These are phyloP conservation scores for Ceratocystis harringtonii DNA, from an alignment of 2,329 filamentous ascomycete species.

Conservation along the genomic window DNA sequence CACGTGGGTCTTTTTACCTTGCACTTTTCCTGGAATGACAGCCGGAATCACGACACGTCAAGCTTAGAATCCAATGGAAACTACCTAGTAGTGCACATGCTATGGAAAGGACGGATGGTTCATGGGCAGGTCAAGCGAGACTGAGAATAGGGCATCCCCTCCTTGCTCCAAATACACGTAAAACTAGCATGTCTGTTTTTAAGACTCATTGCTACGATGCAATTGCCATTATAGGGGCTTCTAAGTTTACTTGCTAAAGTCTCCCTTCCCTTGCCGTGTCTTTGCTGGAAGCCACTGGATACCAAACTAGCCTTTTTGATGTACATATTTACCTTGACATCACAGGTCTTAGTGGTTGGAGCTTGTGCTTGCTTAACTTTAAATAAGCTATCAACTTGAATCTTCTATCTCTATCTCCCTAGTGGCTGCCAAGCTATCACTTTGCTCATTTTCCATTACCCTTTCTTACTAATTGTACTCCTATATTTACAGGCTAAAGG, in stretches of 20 bases:
- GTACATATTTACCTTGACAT: not conserved
- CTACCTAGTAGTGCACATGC: not conserved
- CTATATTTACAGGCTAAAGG: constrained; percentile 58
- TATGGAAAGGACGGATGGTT: not conserved
- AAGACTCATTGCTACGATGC: not conserved
- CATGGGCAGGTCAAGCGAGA: not conserved
- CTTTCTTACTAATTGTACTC: constrained; percentile 21
- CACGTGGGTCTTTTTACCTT: not conserved
- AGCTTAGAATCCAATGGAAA: not conserved
- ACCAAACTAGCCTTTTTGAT: not conserved
- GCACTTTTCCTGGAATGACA: not conserved
- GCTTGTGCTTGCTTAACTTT: not conserved
- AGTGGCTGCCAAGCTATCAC: not conserved
- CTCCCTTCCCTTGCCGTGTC: not conserved
- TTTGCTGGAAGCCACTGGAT: not conserved
- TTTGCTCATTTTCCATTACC: constrained; percentile 6
- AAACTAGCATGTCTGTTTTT: not conserved
- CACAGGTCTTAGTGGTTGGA: not conserved
- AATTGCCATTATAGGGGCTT: not conserved
- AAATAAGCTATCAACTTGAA: not conserved
- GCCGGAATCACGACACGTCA: not conserved
- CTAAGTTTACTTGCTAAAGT: not conserved
- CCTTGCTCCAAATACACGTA: not conserved
- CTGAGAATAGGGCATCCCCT: not conserved
- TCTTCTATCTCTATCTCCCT: not conserved